phyloP scores from a whole-genome alignment of 495 filamentous ascomycete genomes.

The Zalerion maritima region DNA sequence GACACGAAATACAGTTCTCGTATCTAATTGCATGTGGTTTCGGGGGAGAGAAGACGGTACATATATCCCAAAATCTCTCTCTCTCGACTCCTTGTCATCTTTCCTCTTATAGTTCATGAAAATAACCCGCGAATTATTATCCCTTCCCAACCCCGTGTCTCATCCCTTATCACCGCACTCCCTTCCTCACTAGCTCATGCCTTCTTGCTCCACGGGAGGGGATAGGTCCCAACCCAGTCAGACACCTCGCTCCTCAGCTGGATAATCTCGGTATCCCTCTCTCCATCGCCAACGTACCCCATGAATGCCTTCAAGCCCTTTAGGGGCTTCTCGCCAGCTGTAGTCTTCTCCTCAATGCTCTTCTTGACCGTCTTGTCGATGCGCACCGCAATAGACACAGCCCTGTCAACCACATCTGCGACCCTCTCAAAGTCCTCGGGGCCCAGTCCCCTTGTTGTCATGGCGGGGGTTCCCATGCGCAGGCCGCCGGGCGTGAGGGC shows the following conservation, averaged over 20 bases:
- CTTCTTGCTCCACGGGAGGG: constrained; percentile 60
- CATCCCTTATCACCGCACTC: neutral
- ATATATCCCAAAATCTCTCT: too few relatives aligned
- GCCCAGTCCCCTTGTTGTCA: constrained; percentile 88
- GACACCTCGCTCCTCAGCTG: constrained; percentile 78
- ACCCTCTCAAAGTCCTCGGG: constrained; percentile 81
- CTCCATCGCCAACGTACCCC: constrained; percentile 68
- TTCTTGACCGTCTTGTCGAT: constrained; percentile 69
- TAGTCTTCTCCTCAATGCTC: constrained; percentile 58
- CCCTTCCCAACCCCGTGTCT: too few relatives aligned
- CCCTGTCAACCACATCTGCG: constrained; percentile 84
- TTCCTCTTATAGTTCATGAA: too few relatives aligned
- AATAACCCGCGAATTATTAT: too few relatives aligned
- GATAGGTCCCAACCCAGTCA: constrained; percentile 90
- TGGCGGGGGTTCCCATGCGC: constrained; percentile 85
- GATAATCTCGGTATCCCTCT: constrained; percentile 73
- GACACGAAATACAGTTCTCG: too few relatives aligned
- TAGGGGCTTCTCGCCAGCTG: constrained; percentile 70
- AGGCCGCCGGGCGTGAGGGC: constrained; percentile 85
- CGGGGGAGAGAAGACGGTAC: too few relatives aligned
- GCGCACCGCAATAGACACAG: constrained; percentile 68
- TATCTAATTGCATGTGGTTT: too few relatives aligned
- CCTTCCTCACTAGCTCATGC: constrained; percentile 6
- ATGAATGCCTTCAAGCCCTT: constrained; percentile 71
- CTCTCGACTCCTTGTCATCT: too few relatives aligned